These are phyloP conservation scores for Vicia villosa DNA, from an alignment of 306 rosid species.

Conservation along the genomic window DNA sequence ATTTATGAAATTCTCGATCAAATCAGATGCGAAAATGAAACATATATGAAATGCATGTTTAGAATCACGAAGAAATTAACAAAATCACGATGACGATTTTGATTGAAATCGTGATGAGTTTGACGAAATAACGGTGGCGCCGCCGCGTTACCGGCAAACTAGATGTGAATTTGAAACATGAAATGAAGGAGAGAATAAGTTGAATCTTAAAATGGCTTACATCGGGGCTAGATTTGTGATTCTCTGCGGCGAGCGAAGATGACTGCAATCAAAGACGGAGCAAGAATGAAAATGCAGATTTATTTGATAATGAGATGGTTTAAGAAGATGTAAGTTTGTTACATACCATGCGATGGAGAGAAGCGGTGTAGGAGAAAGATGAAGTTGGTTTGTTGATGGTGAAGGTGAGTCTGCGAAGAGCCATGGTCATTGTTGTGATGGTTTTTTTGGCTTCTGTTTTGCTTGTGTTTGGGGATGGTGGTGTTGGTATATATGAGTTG, in stretches of 20 bases:
- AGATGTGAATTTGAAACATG: neutral
- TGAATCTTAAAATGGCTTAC: slow-evolving; percentile 45
- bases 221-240: slow-evolving; percentile 54
- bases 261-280: slow-evolving; percentile 53
- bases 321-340: neutral
- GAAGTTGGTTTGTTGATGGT: slow-evolving; percentile 45
- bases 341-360: slow-evolving; percentile 58
- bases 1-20: slow-evolving; percentile 1
- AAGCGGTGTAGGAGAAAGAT: slow-evolving; percentile 45
- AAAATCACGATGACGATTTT: neutral
- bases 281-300: neutral
- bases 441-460: neutral
- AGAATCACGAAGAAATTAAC: too few relatives aligned
- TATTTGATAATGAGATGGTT: neutral
- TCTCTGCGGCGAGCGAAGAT: slow-evolving; percentile 57
- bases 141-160: neutral
- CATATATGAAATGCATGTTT: neutral
- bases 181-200: neutral
- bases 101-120: neutral
- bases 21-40: slow-evolving; percentile 21
- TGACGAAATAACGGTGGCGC: neutral
- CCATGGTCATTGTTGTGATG: slow-evolving; percentile 55
- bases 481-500: slow-evolving; percentile 12
- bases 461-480: neutral
- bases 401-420: slow-evolving; percentile 68